Percentiles rank a stretch among this genome's conserved stretches.
Evolutionary conservation across 257 asterid genomes (phyloP).

Genomic region (Lycium barbarum): DNA sequence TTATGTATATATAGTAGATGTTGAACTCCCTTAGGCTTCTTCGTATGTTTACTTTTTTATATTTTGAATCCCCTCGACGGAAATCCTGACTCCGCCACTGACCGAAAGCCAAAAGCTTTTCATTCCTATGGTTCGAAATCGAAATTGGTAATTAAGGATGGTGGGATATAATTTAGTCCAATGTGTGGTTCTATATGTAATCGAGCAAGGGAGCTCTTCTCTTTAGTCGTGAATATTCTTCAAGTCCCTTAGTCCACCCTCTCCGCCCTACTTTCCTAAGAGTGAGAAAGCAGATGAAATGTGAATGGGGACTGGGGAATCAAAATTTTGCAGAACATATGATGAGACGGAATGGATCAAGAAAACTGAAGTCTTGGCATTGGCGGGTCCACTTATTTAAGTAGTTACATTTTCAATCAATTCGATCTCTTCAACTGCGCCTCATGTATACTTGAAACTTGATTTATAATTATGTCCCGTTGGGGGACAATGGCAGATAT

Average conservation of each 20-base stretch:
- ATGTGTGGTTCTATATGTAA: too few species aligned
- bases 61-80: too few species aligned
- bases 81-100: too few species aligned
- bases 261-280: too few species aligned
- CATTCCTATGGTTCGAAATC: too few species aligned
- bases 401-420: conserved; percentile 1
- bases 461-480: not conserved
- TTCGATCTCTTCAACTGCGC: not conserved
- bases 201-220: not conserved
- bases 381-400: conserved; percentile 17
- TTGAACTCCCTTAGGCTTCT: too few species aligned
- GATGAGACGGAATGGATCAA: conserved; percentile 6
- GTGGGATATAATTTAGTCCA: too few species aligned
- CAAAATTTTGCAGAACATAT: conserved; percentile 9
- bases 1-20: too few species aligned
- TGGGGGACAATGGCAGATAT: not conserved
- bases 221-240: not conserved
- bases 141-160: too few species aligned
- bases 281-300: not conserved
- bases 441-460: not conserved
- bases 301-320: conserved; percentile 2
- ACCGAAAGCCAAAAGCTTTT: too few species aligned
- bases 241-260: not conserved
- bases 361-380: not conserved
- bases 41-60: too few species aligned